Evolutionary conservation across 768 basidiomycete genomes (phyloP).

Genomic region (Cyclocybe aegerita): DNA sequence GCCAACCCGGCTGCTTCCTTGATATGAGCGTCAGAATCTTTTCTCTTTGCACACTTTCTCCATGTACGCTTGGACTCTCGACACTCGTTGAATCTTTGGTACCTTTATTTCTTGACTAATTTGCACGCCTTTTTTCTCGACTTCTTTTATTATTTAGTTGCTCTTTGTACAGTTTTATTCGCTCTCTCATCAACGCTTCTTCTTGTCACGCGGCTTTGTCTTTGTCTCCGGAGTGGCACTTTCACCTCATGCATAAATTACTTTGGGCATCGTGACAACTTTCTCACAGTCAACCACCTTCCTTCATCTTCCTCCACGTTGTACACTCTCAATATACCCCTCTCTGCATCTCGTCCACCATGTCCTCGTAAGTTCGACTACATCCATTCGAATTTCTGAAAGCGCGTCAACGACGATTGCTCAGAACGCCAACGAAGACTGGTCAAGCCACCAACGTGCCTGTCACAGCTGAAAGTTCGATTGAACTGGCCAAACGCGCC

Average conservation of each 20-base stretch:
- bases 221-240: background rate
- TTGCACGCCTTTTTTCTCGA: constrained; percentile 11
- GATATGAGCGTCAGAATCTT: constrained; percentile 13
- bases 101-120: constrained; percentile 16
- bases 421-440: constrained; percentile 14
- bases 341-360: constrained; percentile 9
- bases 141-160: constrained; percentile 12
- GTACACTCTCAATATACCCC: constrained; percentile 4
- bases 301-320: constrained; percentile 7
- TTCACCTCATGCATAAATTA: constrained; percentile 6
- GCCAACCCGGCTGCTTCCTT: constrained; percentile 16
- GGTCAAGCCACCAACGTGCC: constrained; percentile 12
- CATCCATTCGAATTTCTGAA: background rate
- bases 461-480: constrained; percentile 49
- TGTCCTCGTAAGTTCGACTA: constrained; percentile 26
- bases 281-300: constrained; percentile 16
- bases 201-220: background rate
- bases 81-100: constrained; percentile 14
- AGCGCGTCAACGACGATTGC: background rate
- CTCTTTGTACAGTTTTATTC: constrained; percentile 2
- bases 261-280: constrained; percentile 11
- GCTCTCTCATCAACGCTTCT: background rate
- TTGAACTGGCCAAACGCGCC: constrained; percentile 85
- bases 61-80: constrained; percentile 4
- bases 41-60: constrained; percentile 8